These are phyloP conservation scores for Digitaria exilis DNA, from an alignment of 202 grass and related monocot genomes.

Conservation along the genomic window DNA sequence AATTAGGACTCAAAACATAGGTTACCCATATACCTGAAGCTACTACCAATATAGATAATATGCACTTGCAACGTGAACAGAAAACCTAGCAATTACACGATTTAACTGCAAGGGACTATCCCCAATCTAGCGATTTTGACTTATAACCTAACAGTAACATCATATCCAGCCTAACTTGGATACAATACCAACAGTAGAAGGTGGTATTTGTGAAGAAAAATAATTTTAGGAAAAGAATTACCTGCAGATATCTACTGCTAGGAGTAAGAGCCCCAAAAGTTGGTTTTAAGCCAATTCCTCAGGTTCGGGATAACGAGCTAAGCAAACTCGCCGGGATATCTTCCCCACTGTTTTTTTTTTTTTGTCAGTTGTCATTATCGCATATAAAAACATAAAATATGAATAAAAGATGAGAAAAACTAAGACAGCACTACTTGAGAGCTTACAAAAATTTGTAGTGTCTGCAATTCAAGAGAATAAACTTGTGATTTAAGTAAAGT, in stretches of 20 bases:
- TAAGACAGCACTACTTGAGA: not conserved
- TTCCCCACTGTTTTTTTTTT: constrained; percentile 69
- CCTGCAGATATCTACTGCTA: constrained; percentile 62
- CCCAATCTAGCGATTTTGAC: not conserved
- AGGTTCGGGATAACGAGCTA: constrained; percentile 71
- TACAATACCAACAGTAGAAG: not conserved
- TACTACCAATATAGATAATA: not conserved
- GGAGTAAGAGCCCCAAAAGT: constrained; percentile 40
- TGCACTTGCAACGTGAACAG: not conserved
- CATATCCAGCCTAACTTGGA: not conserved
- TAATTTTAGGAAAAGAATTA: constrained; percentile 32
- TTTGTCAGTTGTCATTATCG: constrained; percentile 22
- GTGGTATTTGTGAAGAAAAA: not conserved
- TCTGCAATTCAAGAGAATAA: not conserved
- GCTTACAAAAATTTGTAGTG: not conserved
- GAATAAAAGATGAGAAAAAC: not conserved
- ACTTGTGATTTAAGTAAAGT: not conserved
- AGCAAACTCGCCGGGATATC: constrained; percentile 62
- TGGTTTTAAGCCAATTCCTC: constrained; percentile 63
- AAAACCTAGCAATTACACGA: not conserved
- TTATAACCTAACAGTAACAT: constrained; percentile 1
- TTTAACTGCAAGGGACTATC: not conserved
- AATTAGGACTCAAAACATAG: not conserved
- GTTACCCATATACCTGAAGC: not conserved
- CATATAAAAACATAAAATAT: constrained; percentile 4